Evolutionary conservation across 768 basidiomycete genomes (phyloP).

Genomic region (Lactarius evosmus): DNA sequence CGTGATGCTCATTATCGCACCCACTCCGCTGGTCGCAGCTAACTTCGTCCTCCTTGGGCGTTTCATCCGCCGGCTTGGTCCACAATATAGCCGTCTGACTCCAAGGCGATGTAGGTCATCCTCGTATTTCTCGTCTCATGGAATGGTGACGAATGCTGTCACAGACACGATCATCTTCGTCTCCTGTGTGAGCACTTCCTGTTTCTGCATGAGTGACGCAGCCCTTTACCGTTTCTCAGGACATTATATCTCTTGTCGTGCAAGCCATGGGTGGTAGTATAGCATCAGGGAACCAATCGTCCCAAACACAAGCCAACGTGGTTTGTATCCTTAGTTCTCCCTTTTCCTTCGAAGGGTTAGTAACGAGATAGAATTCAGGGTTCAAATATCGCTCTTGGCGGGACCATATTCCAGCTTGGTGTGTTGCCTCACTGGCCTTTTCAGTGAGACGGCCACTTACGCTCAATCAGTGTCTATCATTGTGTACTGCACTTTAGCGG

Average conservation of each 20-base stretch:
- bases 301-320: background rate
- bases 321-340: conserved; percentile 3
- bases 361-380: background rate
- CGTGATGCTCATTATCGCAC: conserved; percentile 19
- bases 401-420: conserved; percentile 26
- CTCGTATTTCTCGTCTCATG: background rate
- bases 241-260: conserved; percentile 21
- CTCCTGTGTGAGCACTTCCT: conserved; percentile 15
- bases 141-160: background rate
- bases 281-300: conserved; percentile 2
- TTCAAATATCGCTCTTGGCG: conserved; percentile 20
- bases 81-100: conserved; percentile 25
- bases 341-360: background rate
- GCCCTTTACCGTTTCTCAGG: conserved; percentile 13
- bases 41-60: conserved; percentile 26
- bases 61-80: conserved; percentile 21
- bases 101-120: conserved; percentile 21
- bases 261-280: conserved; percentile 23
- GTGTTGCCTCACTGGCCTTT: background rate
- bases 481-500: conserved; percentile 14
- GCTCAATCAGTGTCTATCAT: conserved; percentile 15
- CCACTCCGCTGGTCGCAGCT: conserved; percentile 26
- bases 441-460: background rate
- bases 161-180: conserved; percentile 21
- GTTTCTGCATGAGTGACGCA: background rate